Conservation (phyloP, 352 stramenopile genomes). For the Hyaloperonospora arabidopsidis region DNA sequence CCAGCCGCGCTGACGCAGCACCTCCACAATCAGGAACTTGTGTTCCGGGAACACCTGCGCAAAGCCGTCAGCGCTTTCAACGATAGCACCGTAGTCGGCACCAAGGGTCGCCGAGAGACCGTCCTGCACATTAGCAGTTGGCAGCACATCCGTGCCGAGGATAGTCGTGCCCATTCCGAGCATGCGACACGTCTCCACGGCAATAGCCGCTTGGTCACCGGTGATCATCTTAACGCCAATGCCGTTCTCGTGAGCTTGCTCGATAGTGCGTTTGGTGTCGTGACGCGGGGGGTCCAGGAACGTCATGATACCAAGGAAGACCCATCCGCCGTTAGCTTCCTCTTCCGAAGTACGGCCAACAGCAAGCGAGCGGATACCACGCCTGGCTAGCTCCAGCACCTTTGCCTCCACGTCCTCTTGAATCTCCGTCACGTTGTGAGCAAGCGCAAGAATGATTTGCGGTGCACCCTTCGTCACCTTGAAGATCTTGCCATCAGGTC, state of each 20-base stretch:
- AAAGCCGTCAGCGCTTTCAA: constrained; percentile 91
- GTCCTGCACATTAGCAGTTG: constrained; percentile 50
- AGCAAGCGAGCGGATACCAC: constrained; percentile 84
- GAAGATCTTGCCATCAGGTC: constrained; percentile 75
- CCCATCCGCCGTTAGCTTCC: constrained; percentile 79
- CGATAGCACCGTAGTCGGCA: constrained; percentile 69
- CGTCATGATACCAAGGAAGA: constrained; percentile 92
- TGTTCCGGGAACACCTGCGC: constrained; percentile 89
- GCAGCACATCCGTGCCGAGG: constrained; percentile 69
- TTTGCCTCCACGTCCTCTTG: constrained; percentile 78
- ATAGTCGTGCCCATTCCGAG: constrained; percentile 88
- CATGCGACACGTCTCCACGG: constrained; percentile 87
- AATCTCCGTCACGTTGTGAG: constrained; percentile 67
- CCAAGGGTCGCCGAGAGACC: constrained; percentile 45
- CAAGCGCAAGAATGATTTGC: constrained; percentile 88
- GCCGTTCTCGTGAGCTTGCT: constrained; percentile 83
- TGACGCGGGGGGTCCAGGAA: constrained; percentile 93
- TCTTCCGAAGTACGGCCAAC: constrained; percentile 76
- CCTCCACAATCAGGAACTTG: constrained; percentile 88
- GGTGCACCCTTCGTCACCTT: constrained; percentile 92
- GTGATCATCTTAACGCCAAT: constrained; percentile 97
- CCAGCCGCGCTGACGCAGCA: constrained; percentile 72
- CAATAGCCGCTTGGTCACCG: constrained; percentile 91
- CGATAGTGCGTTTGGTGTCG: constrained; percentile 92
- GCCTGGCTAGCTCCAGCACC: constrained; percentile 84